Base-by-base conservation (phyloP, 2,329 filamentous ascomycete species). In the Leptodontidium sp. region DNA sequence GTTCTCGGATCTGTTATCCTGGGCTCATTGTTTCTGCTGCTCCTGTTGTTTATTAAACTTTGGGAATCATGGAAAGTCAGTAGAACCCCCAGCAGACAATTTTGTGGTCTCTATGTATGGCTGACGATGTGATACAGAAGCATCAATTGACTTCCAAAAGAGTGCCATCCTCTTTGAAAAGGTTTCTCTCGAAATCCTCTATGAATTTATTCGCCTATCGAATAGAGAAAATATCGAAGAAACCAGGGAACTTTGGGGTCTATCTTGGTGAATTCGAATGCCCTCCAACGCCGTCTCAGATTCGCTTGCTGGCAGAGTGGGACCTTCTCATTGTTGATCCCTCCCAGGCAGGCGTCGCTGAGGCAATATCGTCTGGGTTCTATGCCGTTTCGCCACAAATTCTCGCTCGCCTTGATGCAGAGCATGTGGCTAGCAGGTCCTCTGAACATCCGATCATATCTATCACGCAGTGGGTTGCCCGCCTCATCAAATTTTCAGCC, bases 271-370 rank as follows among this genome's bases (percentile, higher is more conserved):
- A 70, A 32, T 82, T 84, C 59, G 69, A 72, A 21, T 71, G 65
- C 38, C 78, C 79, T 4, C 76, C 77, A 6, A 80, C 78, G 3
- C 62, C 66, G 17, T 68, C 74, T 24, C 76, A 84, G 68, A 66
- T 74, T 24, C 72, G 69, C n/a, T 59, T 84, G 7, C 74, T 84
- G n/a, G 66, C 75, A 47, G 75, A 79, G 73, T 84, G 80, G 80
- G 82, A 84, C 63, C 69, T 83, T n/a, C 67, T 83, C 49, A 77
- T 83, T 17, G 76, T 84, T 14, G 81, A 84, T 70, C 82, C 82
- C 2, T 75, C 79, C 21, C 78, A 80, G 68, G 49, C 64, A 11
- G 79, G 80, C 6, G 78, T 82, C 2, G 55, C 76, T 2, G 74
- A 79, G 4, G 80, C 79, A 4, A 75, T 83, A 64, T 71, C 72